phyloP scores from a whole-genome alignment of 257 asterid genomes.

The Osmanthus fragrans region DNA sequence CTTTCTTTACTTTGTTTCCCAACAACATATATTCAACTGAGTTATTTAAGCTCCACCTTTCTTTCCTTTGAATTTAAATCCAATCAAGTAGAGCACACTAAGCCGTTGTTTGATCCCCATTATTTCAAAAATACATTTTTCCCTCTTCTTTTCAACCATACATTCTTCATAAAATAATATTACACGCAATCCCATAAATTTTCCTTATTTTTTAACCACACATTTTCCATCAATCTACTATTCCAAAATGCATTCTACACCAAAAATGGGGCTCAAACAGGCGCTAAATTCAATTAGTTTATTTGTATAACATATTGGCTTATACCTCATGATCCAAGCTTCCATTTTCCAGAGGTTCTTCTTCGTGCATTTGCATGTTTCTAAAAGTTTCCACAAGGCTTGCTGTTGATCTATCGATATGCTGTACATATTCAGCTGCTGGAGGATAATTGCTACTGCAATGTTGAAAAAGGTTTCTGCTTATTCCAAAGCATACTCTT shows the following conservation, averaged over 20 bases:
- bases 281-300: not conserved
- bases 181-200: too few relatives aligned
- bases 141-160: too few relatives aligned
- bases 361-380: conserved; percentile 74
- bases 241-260: too few relatives aligned
- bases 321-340: conserved; percentile 74
- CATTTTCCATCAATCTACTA: too few relatives aligned
- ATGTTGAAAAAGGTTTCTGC: conserved; percentile 23
- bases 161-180: too few relatives aligned
- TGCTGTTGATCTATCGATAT: conserved; percentile 63
- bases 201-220: too few relatives aligned
- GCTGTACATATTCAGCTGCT: conserved; percentile 62
- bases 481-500: not conserved
- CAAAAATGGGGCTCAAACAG: too few relatives aligned
- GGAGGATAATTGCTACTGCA: conserved; percentile 69
- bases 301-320: not conserved
- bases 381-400: conserved; percentile 78
- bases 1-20: not conserved
- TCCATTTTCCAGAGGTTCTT: conserved; percentile 76
- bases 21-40: not conserved
- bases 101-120: too few relatives aligned
- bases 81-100: not conserved
- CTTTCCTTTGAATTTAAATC: not conserved
- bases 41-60: too few relatives aligned
- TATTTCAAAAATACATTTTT: too few relatives aligned